Percentiles rank a stretch among this genome's conserved stretches.
Conservation (phyloP, 1,139 yeast species). For the Candida albicans region DNA sequence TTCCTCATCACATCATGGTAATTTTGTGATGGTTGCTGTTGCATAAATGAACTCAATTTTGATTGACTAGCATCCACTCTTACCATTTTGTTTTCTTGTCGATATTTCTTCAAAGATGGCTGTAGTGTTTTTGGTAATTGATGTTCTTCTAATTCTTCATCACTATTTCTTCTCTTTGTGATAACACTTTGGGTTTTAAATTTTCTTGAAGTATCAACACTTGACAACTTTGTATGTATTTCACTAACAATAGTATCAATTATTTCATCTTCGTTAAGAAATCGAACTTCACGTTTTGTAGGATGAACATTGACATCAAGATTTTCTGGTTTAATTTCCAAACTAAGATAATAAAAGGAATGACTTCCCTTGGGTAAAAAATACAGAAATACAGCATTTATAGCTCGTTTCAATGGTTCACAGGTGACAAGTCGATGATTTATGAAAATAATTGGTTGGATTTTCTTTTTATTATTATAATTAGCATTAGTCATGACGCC, state of each 20-base stretch:
- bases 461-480: constrained; percentile 64
- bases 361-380: constrained; percentile 79
- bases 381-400: constrained; percentile 60
- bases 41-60: constrained; percentile 18
- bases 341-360: constrained; percentile 74
- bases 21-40: constrained; percentile 5
- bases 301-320: constrained; percentile 96
- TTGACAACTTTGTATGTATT: constrained; percentile 52
- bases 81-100: constrained; percentile 66
- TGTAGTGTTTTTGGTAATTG: constrained; percentile 14
- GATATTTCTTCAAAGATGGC: constrained; percentile 26
- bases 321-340: constrained; percentile 63
- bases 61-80: constrained; percentile 62
- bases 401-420: constrained; percentile 74
- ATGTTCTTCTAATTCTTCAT: constrained; percentile 9
- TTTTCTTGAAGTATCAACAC: constrained; percentile 68
- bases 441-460: constrained; percentile 76
- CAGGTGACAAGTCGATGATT: constrained; percentile 81
- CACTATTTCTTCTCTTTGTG: constrained; percentile 18
- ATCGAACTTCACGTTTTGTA: constrained; percentile 88
- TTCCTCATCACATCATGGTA: constrained; percentile 10
- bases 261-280: constrained; percentile 84
- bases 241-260: constrained; percentile 55
- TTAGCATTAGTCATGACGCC: constrained; percentile 77
- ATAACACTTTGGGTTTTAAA: constrained; percentile 65